A percentile compares a stretch with the other conserved stretches of the same genome.
Conservation (phyloP, 1,284 basidiomycete genomes). For the Calocybe gambosa region DNA sequence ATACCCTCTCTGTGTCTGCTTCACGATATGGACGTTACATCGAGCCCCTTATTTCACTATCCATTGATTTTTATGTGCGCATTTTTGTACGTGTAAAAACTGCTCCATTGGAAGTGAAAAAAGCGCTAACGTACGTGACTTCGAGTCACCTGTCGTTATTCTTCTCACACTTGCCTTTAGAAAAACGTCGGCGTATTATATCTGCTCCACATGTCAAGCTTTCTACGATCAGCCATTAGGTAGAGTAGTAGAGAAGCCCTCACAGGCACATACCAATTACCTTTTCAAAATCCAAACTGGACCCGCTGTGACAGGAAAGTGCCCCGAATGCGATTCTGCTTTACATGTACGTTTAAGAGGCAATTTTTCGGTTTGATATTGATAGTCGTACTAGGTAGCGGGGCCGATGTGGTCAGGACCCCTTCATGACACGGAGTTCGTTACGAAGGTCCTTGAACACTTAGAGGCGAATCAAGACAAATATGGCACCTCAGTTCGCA, state of each 20-base stretch:
- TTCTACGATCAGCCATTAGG: slow-evolving; percentile 80
- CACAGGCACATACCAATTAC: slow-evolving; percentile 47
- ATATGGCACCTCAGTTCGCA: slow-evolving; percentile 80
- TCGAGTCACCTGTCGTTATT: background rate
- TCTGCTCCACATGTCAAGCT: slow-evolving; percentile 79
- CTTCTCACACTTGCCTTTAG: slow-evolving; percentile 31
- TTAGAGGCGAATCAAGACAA: slow-evolving; percentile 54
- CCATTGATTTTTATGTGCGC: slow-evolving; percentile 97
- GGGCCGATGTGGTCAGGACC: slow-evolving; percentile 97
- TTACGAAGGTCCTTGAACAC: slow-evolving; percentile 70
- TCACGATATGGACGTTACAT: slow-evolving; percentile 91
- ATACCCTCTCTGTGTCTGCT: slow-evolving; percentile 81
- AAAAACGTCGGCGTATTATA: slow-evolving; percentile 77
- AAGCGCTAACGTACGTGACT: slow-evolving; percentile 59
- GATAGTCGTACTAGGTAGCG: slow-evolving; percentile 48
- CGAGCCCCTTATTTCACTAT: slow-evolving; percentile 86
- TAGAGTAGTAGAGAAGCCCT: slow-evolving; percentile 51
- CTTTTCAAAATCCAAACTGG: slow-evolving; percentile 72
- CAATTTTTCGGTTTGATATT: background rate
- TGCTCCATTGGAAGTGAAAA: slow-evolving; percentile 85
- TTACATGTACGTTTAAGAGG: slow-evolving; percentile 44
- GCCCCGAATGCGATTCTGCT: slow-evolving; percentile 76
- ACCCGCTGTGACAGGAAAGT: slow-evolving; percentile 61
- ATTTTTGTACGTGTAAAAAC: slow-evolving; percentile 82
- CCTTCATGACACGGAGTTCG: slow-evolving; percentile 77